phyloP scores from a whole-genome alignment of 352 stramenopile species.

The Thalassiosira oceanica region DNA sequence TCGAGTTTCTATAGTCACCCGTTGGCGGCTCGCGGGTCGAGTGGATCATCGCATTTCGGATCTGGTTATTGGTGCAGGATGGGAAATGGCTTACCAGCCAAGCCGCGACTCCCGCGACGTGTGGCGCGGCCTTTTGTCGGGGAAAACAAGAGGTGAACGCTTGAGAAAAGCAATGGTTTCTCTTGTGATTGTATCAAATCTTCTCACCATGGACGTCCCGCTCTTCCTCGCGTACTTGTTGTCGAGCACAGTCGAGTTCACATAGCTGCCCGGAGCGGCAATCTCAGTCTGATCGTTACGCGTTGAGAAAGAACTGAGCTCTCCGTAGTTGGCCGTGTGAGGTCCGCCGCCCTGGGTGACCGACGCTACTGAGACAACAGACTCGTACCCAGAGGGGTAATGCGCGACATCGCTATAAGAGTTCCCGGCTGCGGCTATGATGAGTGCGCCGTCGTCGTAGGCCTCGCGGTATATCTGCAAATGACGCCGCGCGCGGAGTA shows the following conservation, averaged over 20 bases:
- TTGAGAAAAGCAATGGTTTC: too few species aligned
- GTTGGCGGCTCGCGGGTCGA: not conserved
- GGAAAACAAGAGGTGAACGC: too few species aligned
- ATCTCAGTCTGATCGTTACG: slow-evolving; percentile 19
- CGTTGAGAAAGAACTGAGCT: slow-evolving; percentile 1
- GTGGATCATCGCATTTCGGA: slow-evolving; percentile 15
- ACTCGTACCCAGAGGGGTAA: slow-evolving; percentile 17
- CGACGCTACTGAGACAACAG: slow-evolving; percentile 1
- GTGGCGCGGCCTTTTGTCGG: slow-evolving; percentile 51
- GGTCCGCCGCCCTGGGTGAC: not conserved
- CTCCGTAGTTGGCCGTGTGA: not conserved
- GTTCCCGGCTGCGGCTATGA: slow-evolving; percentile 70
- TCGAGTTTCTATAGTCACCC: not conserved
- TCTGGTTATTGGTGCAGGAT: slow-evolving; percentile 51
- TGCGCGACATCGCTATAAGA: slow-evolving; percentile 13
- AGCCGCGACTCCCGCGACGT: slow-evolving; percentile 63
- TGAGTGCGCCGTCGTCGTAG: slow-evolving; percentile 50
- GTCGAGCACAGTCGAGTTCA: slow-evolving; percentile 3
- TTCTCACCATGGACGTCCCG: slow-evolving; percentile 54
- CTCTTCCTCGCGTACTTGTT: slow-evolving; percentile 17
- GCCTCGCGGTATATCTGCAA: slow-evolving; percentile 24
- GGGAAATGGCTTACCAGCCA: slow-evolving; percentile 51
- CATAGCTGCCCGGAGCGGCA: slow-evolving; percentile 1
- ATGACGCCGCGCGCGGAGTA: too few species aligned
- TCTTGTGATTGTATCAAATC: not conserved